These are phyloP conservation scores for Pythium chondricola DNA, from an alignment of 352 stramenopile species.

Conservation along the genomic window DNA sequence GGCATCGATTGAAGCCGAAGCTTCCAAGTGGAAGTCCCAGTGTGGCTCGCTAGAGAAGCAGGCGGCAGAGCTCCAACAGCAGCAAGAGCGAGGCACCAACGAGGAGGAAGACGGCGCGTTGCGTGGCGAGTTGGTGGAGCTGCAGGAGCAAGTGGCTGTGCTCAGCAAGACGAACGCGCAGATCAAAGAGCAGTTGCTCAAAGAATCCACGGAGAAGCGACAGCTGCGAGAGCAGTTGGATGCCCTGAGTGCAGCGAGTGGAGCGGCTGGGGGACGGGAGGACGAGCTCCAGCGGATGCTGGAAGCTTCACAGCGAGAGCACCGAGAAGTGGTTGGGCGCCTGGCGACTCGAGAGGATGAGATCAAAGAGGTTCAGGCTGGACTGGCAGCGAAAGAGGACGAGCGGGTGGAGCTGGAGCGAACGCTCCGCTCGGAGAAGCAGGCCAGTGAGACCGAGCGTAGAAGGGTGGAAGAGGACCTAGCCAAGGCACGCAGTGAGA, in stretches of 20 bases:
- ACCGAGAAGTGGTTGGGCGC: no score
- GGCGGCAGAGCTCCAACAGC: neutral
- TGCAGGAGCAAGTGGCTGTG: conserved; percentile 17
- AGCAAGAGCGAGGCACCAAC: neutral
- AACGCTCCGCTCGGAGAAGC: conserved; percentile 20
- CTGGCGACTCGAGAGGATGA: no score
- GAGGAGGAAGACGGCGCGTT: conserved; percentile 7
- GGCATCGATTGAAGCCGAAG: neutral
- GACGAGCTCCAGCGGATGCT: conserved; percentile 6
- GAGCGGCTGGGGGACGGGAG: no score
- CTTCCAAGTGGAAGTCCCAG: neutral
- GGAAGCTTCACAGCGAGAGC: neutral
- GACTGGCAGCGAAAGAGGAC: conserved; percentile 2
- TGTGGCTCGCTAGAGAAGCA: conserved; percentile 2
- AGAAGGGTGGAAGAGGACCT: conserved; percentile 11
- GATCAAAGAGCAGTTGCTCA: conserved; percentile 24
- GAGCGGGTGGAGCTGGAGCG: conserved; percentile 4
- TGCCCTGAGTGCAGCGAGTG: neutral
- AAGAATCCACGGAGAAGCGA: conserved; percentile 21
- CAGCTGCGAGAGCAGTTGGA: conserved; percentile 17
- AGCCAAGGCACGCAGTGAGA: conserved; percentile 26
- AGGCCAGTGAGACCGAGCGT: conserved; percentile 15
- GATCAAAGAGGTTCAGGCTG: neutral
- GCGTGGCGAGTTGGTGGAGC: conserved; percentile 7
- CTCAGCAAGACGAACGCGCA: conserved; percentile 20